These are phyloP conservation scores for Kodamaea arcana DNA, from an alignment of 1,139 yeast genomes.

Conservation along the genomic window DNA sequence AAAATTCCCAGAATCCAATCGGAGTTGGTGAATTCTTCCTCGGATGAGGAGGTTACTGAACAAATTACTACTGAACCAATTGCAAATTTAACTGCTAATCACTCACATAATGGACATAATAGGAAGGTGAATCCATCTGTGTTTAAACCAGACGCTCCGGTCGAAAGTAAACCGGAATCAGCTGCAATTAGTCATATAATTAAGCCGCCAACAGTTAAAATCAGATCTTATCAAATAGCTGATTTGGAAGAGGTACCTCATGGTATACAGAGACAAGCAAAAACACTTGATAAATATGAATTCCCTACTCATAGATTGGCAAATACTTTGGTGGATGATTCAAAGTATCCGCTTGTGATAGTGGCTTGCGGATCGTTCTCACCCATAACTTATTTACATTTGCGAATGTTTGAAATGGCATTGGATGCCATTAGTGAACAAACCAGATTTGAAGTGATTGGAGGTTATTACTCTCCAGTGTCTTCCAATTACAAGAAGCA, in stretches of 20 bases:
- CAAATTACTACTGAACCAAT: too few species aligned
- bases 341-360: slow-evolving; percentile 83
- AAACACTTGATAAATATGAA: slow-evolving; percentile 56
- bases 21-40: slow-evolving; percentile 32
- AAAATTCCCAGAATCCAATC: slow-evolving; percentile 43
- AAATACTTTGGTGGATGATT: slow-evolving; percentile 63
- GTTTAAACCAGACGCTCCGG: neutral
- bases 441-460: slow-evolving; percentile 90
- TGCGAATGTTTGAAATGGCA: slow-evolving; percentile 98
- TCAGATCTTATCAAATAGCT: slow-evolving; percentile 72
- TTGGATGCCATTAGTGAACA: slow-evolving; percentile 90
- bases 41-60: slow-evolving; percentile 24
- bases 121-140: neutral
- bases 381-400: slow-evolving; percentile 89
- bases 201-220: slow-evolving; percentile 45
- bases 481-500: slow-evolving; percentile 90
- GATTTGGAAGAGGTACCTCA: slow-evolving; percentile 96
- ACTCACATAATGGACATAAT: neutral
- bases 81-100: too few species aligned
- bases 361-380: slow-evolving; percentile 98
- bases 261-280: slow-evolving; percentile 86
- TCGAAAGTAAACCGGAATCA: slow-evolving; percentile 1
- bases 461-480: slow-evolving; percentile 97
- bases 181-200: too few species aligned
- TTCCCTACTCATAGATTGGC: slow-evolving; percentile 88